Evolutionary conservation across 2,329 filamentous ascomycete species (phyloP).

Genomic region (Boeremia exigua): DNA sequence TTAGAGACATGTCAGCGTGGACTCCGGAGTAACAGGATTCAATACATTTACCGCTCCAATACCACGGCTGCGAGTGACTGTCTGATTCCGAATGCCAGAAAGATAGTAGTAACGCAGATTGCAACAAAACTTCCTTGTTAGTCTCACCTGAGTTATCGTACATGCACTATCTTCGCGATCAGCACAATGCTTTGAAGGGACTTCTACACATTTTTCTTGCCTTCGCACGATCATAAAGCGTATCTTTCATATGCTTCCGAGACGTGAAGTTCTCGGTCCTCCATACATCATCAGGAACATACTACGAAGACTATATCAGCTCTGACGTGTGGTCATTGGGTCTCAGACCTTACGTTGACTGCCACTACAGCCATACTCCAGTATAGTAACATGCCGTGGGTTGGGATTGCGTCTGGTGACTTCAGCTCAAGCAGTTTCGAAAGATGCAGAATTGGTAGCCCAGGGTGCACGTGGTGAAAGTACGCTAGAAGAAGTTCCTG

Average conservation of each 20-base stretch:
- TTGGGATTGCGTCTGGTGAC: background rate
- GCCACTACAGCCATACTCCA: constrained; percentile 15
- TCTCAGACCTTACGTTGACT: background rate
- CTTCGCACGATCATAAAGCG: constrained; percentile 9
- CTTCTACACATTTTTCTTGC: background rate
- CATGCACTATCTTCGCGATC: background rate
- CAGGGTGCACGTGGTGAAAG: constrained; percentile 10
- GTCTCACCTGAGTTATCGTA: constrained; percentile 13
- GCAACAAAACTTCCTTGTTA: constrained; percentile 8
- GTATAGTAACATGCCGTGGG: constrained; percentile 2
- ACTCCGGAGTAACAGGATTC: background rate
- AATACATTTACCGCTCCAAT: constrained; percentile 11
- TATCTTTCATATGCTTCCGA: constrained; percentile 14
- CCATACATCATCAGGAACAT: constrained; percentile 4
- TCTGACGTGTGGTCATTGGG: background rate
- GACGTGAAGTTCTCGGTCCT: constrained; percentile 4
- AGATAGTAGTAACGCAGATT: constrained; percentile 7
- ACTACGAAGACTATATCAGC: background rate
- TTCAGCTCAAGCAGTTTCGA: background rate
- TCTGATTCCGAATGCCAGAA: constrained; percentile 16
- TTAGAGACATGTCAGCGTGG: background rate
- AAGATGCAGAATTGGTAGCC: constrained; percentile 3
- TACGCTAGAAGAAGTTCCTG: constrained; percentile 10
- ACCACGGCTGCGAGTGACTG: constrained; percentile 15
- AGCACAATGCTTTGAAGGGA: background rate